phyloP scores from a whole-genome alignment of 1,139 yeast genomes.

The Scheffersomyces lignicola region DNA sequence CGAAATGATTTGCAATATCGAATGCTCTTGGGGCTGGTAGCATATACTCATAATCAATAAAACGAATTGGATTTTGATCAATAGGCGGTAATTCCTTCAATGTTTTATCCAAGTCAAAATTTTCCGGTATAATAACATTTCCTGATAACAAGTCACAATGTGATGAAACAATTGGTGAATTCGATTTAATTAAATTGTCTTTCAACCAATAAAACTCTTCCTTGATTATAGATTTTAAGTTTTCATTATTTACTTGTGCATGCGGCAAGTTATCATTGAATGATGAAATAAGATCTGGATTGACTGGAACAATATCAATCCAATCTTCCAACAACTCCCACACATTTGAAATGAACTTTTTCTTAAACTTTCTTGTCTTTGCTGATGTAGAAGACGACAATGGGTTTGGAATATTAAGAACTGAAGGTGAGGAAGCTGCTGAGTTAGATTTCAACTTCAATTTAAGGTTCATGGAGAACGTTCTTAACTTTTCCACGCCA shows the following conservation, averaged over 20 bases:
- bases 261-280: slow-evolving; percentile 35
- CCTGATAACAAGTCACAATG: slow-evolving; percentile 78
- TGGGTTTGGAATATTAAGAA: not conserved
- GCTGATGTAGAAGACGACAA: not conserved
- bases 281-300: slow-evolving; percentile 40
- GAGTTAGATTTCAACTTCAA: slow-evolving; percentile 4
- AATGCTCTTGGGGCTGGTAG: slow-evolving; percentile 79
- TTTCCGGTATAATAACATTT: slow-evolving; percentile 62
- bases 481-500: slow-evolving; percentile 48
- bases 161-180: slow-evolving; percentile 60
- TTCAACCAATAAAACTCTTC: slow-evolving; percentile 60
- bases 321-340: slow-evolving; percentile 65
- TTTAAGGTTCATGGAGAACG: slow-evolving; percentile 23
- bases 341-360: slow-evolving; percentile 42
- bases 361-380: slow-evolving; percentile 16
- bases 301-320: slow-evolving; percentile 60
- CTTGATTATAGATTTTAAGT: slow-evolving; percentile 39
- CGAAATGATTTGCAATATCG: slow-evolving; percentile 82
- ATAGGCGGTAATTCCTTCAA: slow-evolving; percentile 24
- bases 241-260: slow-evolving; percentile 22
- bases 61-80: slow-evolving; percentile 51
- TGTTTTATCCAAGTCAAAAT: slow-evolving; percentile 16
- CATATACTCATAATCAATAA: slow-evolving; percentile 82
- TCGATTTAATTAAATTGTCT: slow-evolving; percentile 30
- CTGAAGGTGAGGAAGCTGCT: not conserved